Evolutionary conservation across 2,329 filamentous ascomycete genomes (phyloP).

Genomic region (Arthrobotrys sinensis): DNA sequence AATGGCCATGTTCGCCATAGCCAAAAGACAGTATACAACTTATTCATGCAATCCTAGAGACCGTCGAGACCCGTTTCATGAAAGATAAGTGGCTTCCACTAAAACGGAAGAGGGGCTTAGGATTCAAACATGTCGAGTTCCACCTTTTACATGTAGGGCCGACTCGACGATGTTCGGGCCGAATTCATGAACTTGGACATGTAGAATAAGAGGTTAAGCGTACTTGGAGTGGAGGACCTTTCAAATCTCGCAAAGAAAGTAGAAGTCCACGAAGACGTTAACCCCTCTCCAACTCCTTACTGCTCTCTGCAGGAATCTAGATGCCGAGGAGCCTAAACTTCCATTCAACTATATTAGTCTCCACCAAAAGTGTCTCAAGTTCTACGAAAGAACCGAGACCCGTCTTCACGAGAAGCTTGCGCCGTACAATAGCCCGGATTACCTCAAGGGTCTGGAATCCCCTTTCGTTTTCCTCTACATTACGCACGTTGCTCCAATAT

Average conservation of each 20-base stretch:
- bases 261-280: slow-evolving; percentile 8
- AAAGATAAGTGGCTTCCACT: background rate
- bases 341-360: slow-evolving; percentile 34
- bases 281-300: slow-evolving; percentile 22
- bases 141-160: slow-evolving; percentile 16
- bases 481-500: slow-evolving; percentile 17
- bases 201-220: no score
- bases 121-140: slow-evolving; percentile 17
- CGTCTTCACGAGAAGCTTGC: slow-evolving; percentile 27
- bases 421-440: slow-evolving; percentile 15
- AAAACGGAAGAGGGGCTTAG: background rate
- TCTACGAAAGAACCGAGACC: background rate
- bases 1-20: background rate
- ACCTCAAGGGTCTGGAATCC: background rate
- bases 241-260: slow-evolving; percentile 11
- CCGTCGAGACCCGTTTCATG: background rate
- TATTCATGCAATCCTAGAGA: background rate
- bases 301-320: slow-evolving; percentile 2
- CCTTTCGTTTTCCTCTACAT: slow-evolving; percentile 20
- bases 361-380: slow-evolving; percentile 22
- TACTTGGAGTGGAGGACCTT: no score
- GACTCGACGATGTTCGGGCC: slow-evolving; percentile 20
- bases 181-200: slow-evolving; percentile 7
- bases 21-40: background rate
- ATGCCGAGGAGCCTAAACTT: slow-evolving; percentile 16